These are phyloP conservation scores for Trichophyton verrucosum DNA, from an alignment of 2,329 filamentous ascomycete genomes.

Conservation along the genomic window DNA sequence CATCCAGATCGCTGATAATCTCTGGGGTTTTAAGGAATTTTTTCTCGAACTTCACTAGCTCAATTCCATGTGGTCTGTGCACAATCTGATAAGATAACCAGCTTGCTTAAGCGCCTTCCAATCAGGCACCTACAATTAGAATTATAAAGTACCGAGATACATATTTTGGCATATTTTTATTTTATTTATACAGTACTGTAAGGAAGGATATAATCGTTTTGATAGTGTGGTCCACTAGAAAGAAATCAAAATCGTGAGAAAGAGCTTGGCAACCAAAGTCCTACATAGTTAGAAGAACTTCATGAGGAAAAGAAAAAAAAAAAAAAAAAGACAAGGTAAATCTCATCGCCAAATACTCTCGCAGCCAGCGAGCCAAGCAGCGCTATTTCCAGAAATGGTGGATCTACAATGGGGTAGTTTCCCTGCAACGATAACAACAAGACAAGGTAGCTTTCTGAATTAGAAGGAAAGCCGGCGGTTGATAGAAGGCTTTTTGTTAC, in stretches of 20 bases:
- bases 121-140: neutral
- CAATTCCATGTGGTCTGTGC: constrained; percentile 6
- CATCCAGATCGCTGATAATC: neutral
- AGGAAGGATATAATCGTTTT: too few relatives aligned
- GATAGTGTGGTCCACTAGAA: too few relatives aligned
- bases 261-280: too few relatives aligned
- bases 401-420: neutral
- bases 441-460: neutral
- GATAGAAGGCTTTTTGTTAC: neutral
- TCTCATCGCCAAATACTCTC: too few relatives aligned
- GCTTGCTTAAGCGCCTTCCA: neutral
- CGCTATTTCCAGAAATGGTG: neutral
- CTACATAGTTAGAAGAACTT: too few relatives aligned
- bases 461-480: neutral
- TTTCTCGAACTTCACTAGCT: neutral
- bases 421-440: neutral
- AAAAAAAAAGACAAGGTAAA: too few relatives aligned
- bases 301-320: too few relatives aligned
- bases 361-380: too few relatives aligned
- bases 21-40: neutral
- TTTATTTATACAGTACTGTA: too few relatives aligned
- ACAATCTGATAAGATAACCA: neutral
- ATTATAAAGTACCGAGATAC: too few relatives aligned
- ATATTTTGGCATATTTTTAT: too few relatives aligned
- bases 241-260: too few relatives aligned